A percentile compares a stretch with the other conserved stretches of the same genome.
These are phyloP conservation scores for Ceraceosorus guamensis DNA, from an alignment of 1,284 basidiomycete genomes.

Conservation along the genomic window DNA sequence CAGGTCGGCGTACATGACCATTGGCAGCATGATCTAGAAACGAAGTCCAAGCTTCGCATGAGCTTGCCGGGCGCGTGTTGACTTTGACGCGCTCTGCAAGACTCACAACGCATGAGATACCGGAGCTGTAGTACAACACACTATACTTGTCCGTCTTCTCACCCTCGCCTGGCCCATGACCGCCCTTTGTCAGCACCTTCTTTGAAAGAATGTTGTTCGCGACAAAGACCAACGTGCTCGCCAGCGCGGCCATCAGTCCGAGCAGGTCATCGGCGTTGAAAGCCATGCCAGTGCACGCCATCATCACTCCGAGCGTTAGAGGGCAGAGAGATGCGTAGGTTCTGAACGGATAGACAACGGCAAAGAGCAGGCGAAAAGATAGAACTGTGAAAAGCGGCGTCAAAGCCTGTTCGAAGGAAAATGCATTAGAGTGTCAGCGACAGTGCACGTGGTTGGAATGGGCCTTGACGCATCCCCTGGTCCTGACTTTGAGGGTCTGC, in stretches of 20 bases:
- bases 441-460: no score
- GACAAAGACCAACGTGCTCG: conserved; percentile 81
- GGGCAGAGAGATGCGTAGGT: conserved; percentile 94
- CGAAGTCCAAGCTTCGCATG: neutral
- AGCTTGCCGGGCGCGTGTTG: neutral
- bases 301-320: conserved; percentile 90
- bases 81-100: neutral
- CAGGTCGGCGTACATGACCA: conserved; percentile 38
- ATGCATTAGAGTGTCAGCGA: no score
- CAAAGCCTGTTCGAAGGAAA: conserved; percentile 61
- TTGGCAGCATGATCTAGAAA: conserved; percentile 34
- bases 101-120: conserved; percentile 74
- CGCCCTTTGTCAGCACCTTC: conserved; percentile 75
- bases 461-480: no score
- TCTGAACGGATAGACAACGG: conserved; percentile 79
- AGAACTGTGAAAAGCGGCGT: conserved; percentile 94
- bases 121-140: conserved; percentile 87
- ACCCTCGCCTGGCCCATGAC: conserved; percentile 48
- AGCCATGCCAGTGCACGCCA: conserved; percentile 88
- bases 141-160: conserved; percentile 91
- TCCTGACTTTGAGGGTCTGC: neutral
- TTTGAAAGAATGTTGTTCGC: conserved; percentile 99
- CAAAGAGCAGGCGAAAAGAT: conserved; percentile 83
- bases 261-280: conserved; percentile 63
- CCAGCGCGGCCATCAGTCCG: conserved; percentile 10